These are phyloP conservation scores for Vitis hybrid DNA, from an alignment of 177 flowering plant genomes.

Conservation along the genomic window DNA sequence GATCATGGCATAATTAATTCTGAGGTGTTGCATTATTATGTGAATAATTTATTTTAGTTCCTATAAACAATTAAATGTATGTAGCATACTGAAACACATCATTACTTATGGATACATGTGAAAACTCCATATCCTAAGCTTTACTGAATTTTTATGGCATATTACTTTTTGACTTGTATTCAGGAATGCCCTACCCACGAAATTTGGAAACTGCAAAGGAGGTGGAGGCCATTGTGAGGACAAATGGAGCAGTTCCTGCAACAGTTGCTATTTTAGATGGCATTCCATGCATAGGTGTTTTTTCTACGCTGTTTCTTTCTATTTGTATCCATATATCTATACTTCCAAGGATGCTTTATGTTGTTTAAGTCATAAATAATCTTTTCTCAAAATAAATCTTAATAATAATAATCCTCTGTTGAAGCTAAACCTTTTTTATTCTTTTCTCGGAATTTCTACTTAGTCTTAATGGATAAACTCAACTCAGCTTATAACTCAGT, in stretches of 20 bases:
- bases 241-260: constrained; percentile 94
- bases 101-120: too few species aligned
- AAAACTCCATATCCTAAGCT: too few species aligned
- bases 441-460: not conserved
- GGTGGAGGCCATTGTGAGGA: constrained; percentile 73
- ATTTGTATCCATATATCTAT: not conserved
- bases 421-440: not conserved
- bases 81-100: too few species aligned
- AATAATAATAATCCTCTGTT: not conserved
- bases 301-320: constrained; percentile 8
- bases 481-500: too few species aligned
- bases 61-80: too few species aligned
- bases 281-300: constrained; percentile 75
- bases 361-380: not conserved
- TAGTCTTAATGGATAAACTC: too few species aligned
- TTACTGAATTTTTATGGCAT: not conserved
- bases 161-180: constrained; percentile 1
- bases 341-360: not conserved
- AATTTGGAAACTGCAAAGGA: constrained; percentile 80
- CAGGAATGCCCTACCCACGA: constrained; percentile 96
- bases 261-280: constrained; percentile 93
- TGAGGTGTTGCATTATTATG: too few species aligned
- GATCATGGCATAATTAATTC: too few species aligned
- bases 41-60: too few species aligned
- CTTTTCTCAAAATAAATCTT: not conserved